Percentiles rank a stretch among this genome's conserved stretches.
phyloP scores from a whole-genome alignment of 345 rosid species.

The Melastoma malabathricum region DNA sequence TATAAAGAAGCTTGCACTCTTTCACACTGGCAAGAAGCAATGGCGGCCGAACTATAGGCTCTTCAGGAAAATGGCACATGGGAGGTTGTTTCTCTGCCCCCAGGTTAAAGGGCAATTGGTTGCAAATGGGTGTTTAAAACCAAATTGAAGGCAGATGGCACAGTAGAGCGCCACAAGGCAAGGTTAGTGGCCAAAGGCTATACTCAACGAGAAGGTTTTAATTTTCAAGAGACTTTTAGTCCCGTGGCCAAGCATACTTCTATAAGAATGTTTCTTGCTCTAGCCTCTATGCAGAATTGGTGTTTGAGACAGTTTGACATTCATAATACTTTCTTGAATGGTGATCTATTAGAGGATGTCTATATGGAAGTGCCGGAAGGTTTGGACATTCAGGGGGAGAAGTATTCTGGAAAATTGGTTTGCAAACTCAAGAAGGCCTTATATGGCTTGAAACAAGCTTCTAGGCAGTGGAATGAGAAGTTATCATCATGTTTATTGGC shows the following conservation, averaged over 20 bases:
- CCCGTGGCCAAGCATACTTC: background rate
- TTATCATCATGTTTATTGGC: too few relatives aligned
- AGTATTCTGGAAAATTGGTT: background rate
- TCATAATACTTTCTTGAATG: too few relatives aligned
- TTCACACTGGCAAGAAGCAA: background rate
- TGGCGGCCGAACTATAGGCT: background rate
- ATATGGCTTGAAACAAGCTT: background rate
- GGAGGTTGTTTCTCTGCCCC: background rate
- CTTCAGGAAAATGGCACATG: background rate
- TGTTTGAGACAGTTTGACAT: too few relatives aligned
- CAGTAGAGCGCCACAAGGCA: background rate
- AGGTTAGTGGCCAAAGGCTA: background rate
- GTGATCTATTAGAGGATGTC: background rate
- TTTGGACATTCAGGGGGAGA: background rate
- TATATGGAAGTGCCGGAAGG: background rate
- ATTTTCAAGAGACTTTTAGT: too few relatives aligned
- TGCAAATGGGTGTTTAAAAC: slow-evolving; percentile 1
- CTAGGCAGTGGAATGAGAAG: too few relatives aligned
- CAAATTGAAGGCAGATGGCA: background rate
- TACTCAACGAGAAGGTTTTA: background rate
- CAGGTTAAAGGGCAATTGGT: background rate
- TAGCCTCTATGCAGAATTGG: background rate
- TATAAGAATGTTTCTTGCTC: background rate
- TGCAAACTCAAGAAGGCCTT: background rate
- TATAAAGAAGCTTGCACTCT: background rate